Evolutionary conservation across 768 basidiomycete genomes (phyloP), one percentile per base, ranked within the genome.

Genomic region (Boletus patriciae): DNA sequence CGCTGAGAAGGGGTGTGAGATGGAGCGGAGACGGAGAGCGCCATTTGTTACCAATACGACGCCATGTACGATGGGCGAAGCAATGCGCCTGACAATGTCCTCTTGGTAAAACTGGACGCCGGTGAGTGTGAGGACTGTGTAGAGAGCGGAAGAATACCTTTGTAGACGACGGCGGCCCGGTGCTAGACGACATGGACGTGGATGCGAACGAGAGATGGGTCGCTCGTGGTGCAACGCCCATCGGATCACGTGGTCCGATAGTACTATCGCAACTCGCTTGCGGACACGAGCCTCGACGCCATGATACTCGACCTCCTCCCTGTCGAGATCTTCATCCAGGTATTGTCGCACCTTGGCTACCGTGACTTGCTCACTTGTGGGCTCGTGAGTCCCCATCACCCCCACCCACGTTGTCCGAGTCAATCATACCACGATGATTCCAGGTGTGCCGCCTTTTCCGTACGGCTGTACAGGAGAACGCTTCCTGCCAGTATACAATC

Each of bases 41-140:
- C 31, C 23, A 53, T 21, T 47, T 63, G 77, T 57, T 68, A 90
- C 91, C 73, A 92, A 70, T 47, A 93, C 85, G 59, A 90, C 77
- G 29, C 83, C 90, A 62, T 79, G 74, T 27, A 76, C 68, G 49
- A 70, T 67, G 1, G 81, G 75, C 33, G 76, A 62, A 10, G 62
- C 68, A 23, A 76, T 70, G 58, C 75, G 77, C 60, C 78, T 77
- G 6, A 90, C 86, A 46, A 87, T 78, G 73, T 90, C 87, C 66
- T 86, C 82, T 49, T 81, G 80, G 66, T 86, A 89, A 54, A 87
- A 81, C 86, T 88, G 48, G 33, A 23, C 4, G 38, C 29, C 8
- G 11, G 36, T 11, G 8, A 21, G 23, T 18, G 51, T 55, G 36
- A 50, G 46, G 8, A 27, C n/a, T 18, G 38, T 0, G 36, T 15